Conservation (phyloP, 257 asterid species). For the Solanum virginianum region DNA sequence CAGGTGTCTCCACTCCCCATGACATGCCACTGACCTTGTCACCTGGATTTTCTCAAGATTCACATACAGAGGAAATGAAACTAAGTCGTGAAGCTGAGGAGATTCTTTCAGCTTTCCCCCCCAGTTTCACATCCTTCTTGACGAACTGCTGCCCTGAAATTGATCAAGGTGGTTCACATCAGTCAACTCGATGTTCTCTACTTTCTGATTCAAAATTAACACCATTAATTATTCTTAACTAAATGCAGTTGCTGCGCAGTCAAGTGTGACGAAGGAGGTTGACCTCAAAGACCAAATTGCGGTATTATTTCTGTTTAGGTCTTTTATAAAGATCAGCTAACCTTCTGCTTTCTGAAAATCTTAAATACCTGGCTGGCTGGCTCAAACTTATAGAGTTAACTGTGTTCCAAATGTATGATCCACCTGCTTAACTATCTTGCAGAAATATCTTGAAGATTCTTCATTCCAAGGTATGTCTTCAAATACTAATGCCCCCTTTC, state of each 20-base stretch:
- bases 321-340: not conserved
- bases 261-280: constrained; percentile 15
- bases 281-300: constrained; percentile 47
- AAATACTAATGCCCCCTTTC: not conserved
- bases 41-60: constrained; percentile 21
- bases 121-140: constrained; percentile 66
- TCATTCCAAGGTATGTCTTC: constrained; percentile 47
- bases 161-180: constrained; percentile 22
- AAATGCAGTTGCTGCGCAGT: constrained; percentile 24
- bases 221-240: not conserved
- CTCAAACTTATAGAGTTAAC: not conserved
- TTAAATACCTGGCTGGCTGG: not conserved
- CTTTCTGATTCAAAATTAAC: not conserved
- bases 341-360: not conserved
- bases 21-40: constrained; percentile 17
- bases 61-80: constrained; percentile 14
- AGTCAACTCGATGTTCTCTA: not conserved
- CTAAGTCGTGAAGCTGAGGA: constrained; percentile 23
- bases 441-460: constrained; percentile 63
- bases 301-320: constrained; percentile 26
- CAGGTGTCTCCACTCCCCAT: constrained; percentile 27
- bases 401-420: not conserved
- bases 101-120: constrained; percentile 40
- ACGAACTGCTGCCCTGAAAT: constrained; percentile 47
- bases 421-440: constrained; percentile 16